A percentile compares a stretch with the other conserved stretches of the same genome.
These are phyloP conservation scores for Debaryomyces maramus DNA, from an alignment of 805 yeast genomes.

Conservation along the genomic window DNA sequence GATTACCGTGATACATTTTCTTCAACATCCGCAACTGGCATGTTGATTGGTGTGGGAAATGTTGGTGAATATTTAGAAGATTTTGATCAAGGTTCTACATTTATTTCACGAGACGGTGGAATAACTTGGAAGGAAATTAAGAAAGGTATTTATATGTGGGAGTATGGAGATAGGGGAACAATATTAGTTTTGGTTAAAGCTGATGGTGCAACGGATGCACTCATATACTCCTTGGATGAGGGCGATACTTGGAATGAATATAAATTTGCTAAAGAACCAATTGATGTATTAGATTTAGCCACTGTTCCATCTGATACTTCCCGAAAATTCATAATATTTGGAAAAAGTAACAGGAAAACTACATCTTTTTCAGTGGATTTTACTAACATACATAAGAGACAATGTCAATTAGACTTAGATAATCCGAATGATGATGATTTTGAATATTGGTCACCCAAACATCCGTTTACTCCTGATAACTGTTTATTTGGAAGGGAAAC, in stretches of 20 bases:
- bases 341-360: slow-evolving; percentile 34
- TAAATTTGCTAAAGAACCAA: slow-evolving; percentile 57
- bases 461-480: slow-evolving; percentile 34
- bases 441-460: slow-evolving; percentile 44
- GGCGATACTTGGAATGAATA: slow-evolving; percentile 75
- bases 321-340: slow-evolving; percentile 69
- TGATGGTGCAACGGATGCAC: slow-evolving; percentile 53
- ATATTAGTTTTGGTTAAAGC: slow-evolving; percentile 71
- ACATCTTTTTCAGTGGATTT: slow-evolving; percentile 43
- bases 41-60: slow-evolving; percentile 90
- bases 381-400: slow-evolving; percentile 33
- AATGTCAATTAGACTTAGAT: slow-evolving; percentile 45
- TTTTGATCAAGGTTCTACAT: slow-evolving; percentile 62
- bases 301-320: slow-evolving; percentile 94
- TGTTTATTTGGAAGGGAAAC: slow-evolving; percentile 47
- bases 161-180: slow-evolving; percentile 93
- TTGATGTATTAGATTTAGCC: slow-evolving; percentile 67
- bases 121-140: slow-evolving; percentile 78
- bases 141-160: slow-evolving; percentile 85
- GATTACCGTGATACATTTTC: slow-evolving; percentile 85
- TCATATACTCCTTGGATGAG: slow-evolving; percentile 72
- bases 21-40: slow-evolving; percentile 86
- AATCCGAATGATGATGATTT: slow-evolving; percentile 41
- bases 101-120: slow-evolving; percentile 88
- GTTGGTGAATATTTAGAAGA: slow-evolving; percentile 66